These are phyloP conservation scores for Boletus tylopilopsis DNA, from an alignment of 768 basidiomycete genomes.

Conservation along the genomic window DNA sequence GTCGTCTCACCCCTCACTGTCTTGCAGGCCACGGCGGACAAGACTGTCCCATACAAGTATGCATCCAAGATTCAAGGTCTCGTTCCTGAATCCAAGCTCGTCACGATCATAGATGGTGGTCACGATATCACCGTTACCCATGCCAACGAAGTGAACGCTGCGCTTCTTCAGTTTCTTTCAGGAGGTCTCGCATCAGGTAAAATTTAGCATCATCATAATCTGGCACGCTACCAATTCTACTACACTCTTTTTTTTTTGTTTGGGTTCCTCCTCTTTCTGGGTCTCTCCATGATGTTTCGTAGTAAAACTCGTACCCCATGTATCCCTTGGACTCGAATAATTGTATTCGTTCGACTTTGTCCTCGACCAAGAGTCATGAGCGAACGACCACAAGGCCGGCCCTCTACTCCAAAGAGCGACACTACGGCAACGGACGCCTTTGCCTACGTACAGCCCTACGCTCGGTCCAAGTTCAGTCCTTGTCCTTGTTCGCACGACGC, in stretches of 20 bases:
- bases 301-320: conserved; percentile 5
- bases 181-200: background rate
- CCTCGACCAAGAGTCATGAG: conserved; percentile 4
- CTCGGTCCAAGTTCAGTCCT: conserved; percentile 31
- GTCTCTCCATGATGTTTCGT: background rate
- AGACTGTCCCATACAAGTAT: conserved; percentile 32
- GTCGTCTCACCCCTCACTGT: background rate
- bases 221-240: background rate
- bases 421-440: conserved; percentile 22
- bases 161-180: conserved; percentile 27
- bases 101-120: conserved; percentile 28
- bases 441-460: conserved; percentile 26
- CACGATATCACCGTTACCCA: conserved; percentile 34
- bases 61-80: conserved; percentile 28
- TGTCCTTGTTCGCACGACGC: background rate
- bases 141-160: conserved; percentile 27
- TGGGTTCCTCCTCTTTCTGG: conserved; percentile 4
- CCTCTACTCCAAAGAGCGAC: background rate
- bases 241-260: background rate
- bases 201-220: background rate
- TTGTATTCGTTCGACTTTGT: background rate
- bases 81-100: conserved; percentile 27
- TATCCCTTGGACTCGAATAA: too few species aligned
- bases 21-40: conserved; percentile 31
- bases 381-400: background rate